phyloP scores from a whole-genome alignment of 1,284 basidiomycete genomes.

The Cutaneotrichosporon sp. region DNA sequence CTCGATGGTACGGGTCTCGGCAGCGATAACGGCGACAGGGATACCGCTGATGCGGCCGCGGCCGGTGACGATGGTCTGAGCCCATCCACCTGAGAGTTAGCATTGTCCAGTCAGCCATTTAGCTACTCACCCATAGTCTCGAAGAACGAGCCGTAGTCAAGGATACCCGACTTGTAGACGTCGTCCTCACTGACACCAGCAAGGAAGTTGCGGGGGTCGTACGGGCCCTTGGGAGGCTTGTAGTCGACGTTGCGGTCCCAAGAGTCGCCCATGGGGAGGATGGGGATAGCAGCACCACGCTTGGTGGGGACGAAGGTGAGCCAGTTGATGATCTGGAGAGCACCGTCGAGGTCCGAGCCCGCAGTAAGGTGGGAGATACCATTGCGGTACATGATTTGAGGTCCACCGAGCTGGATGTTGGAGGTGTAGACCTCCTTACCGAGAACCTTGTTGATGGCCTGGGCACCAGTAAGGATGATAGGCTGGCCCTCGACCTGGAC shows the following conservation, averaged over 20 bases:
- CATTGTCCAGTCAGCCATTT: no score
- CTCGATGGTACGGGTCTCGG: slow-evolving; percentile 85
- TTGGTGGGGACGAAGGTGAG: slow-evolving; percentile 79
- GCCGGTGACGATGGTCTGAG: slow-evolving; percentile 91
- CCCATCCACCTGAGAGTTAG: no score
- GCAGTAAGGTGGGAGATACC: slow-evolving; percentile 97
- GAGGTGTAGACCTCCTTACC: slow-evolving; percentile 99
- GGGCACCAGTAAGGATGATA: slow-evolving; percentile 96
- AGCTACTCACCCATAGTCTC: slow-evolving; percentile 54
- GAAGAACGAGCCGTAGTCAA: slow-evolving; percentile 87
- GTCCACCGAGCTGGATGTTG: slow-evolving; percentile 96
- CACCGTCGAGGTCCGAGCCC: slow-evolving; percentile 88
- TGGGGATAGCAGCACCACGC: slow-evolving; percentile 71
- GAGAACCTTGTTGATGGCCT: slow-evolving; percentile 97
- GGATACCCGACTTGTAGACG: slow-evolving; percentile 82
- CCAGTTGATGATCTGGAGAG: slow-evolving; percentile 89
- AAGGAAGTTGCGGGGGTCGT: slow-evolving; percentile 97
- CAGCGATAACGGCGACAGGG: slow-evolving; percentile 95
- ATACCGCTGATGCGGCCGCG: slow-evolving; percentile 95
- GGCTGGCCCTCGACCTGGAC: slow-evolving; percentile 99
- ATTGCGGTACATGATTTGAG: slow-evolving; percentile 99
- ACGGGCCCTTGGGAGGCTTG: slow-evolving; percentile 84
- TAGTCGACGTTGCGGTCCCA: slow-evolving; percentile 95
- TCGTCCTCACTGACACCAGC: slow-evolving; percentile 83
- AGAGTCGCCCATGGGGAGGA: slow-evolving; percentile 63